Conservation (phyloP, 139 green algal species). For the Chlamydomonas sp. region DNA sequence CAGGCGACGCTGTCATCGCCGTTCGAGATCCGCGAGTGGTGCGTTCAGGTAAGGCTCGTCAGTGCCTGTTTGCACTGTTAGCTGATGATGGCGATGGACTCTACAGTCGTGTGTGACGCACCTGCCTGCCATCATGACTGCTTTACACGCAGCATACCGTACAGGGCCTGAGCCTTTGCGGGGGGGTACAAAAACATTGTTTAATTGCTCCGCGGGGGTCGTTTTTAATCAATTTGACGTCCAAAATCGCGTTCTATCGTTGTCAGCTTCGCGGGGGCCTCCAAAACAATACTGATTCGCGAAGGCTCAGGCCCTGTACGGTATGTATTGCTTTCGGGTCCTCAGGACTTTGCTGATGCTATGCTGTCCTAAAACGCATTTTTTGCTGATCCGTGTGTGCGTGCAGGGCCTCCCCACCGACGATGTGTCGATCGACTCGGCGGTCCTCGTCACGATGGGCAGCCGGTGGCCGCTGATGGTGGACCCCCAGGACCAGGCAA, state of each 20-base stretch:
- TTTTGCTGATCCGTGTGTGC: conserved; percentile 23
- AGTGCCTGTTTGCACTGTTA: background rate
- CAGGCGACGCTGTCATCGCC: conserved; percentile 31
- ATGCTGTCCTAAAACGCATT: background rate
- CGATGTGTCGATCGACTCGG: conserved; percentile 62
- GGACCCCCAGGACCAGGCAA: conserved; percentile 67
- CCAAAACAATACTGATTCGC: no score
- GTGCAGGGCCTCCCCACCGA: conserved; percentile 63
- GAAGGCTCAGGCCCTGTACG: no score
- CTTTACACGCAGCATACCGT: no score
- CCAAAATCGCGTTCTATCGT: no score
- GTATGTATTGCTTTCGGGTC: no score
- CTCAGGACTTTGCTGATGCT: conserved; percentile 1
- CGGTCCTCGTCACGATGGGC: conserved; percentile 54
- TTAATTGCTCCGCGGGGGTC: no score
- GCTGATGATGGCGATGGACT: background rate
- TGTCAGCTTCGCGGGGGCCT: no score
- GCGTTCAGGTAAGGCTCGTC: conserved; percentile 19
- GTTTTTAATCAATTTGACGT: no score
- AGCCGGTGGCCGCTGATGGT: conserved; percentile 72
- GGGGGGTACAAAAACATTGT: no score
- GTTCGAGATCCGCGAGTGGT: conserved; percentile 60
- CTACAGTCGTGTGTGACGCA: no score
- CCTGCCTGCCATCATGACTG: no score
- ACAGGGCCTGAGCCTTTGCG: no score